Base-by-base conservation (phyloP, 495 filamentous ascomycete species). In the Podospora pseudocomata region DNA sequence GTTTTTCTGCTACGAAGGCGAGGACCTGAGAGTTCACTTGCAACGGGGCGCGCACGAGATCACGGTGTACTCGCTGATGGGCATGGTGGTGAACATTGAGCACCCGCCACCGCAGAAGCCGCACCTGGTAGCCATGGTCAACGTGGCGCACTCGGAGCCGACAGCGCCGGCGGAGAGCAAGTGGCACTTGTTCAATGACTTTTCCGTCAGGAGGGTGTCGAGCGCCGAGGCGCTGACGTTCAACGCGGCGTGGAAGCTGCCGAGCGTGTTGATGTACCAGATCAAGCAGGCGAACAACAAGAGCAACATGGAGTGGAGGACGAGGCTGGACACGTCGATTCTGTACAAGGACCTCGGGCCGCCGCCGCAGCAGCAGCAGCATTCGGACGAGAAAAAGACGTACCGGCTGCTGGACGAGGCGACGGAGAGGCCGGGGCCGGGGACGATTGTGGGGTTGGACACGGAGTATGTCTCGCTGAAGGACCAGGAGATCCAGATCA, bases 151-250 rank as follows among this genome's bases (percentile, higher is more conserved):
- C 27, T 92, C 93, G 3, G 83, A 85, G 23, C 76, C 79, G 1
- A 79, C 83, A 5, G 71, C 83, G 5, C 81, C 87, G 7, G 76
- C 75, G 1, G 81, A 87, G 64, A 86, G 82, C 70, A 87, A 87
- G 68, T 99, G 95, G 95, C 91, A 97, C 73, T 76, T 99, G 4
- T 97, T 99, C 79, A 99, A 99, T 65, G 95, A 99, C 78, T 99
- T 99, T 71, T 81, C 96, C 15, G 95, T 99, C 39, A 86, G 90
- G 5, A 86, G 89, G n/a, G 84, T 96, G 19, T 83, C 88, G 16
- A 81, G 72, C 9, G 90, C 91, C 49, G 94, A 98, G 75, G 96
- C 96, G 4, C 80, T 98, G 15, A 87, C 88, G 16, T 98, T 98
- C 73, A 93, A 92, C 49, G 86, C 91, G 26, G 82, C 87, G 6